These are phyloP conservation scores for Pisolithus microcarpus DNA, from an alignment of 768 basidiomycete genomes.

Conservation along the genomic window DNA sequence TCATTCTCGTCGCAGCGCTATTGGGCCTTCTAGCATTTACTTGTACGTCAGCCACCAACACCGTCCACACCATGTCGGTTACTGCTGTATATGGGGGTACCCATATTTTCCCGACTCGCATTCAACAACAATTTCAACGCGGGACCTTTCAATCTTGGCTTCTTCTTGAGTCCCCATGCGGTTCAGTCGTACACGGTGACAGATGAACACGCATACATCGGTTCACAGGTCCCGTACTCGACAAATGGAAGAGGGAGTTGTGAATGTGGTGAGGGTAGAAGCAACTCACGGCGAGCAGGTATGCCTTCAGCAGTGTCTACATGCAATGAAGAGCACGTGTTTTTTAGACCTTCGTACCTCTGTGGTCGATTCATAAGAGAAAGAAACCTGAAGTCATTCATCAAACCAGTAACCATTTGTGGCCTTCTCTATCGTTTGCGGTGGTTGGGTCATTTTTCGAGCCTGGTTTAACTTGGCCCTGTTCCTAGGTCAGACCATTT, in stretches of 20 bases:
- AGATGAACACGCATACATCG: conserved; percentile 34
- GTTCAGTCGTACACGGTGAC: neutral
- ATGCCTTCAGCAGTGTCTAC: no score
- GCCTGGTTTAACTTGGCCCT: no score
- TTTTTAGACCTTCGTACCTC: no score
- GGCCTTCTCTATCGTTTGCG: no score
- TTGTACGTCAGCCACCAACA: conserved; percentile 47
- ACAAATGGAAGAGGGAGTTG: conserved; percentile 13
- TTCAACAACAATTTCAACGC: conserved; percentile 40
- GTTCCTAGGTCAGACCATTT: no score
- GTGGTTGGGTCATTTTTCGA: no score
- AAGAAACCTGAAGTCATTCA: no score
- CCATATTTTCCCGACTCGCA: conserved; percentile 43
- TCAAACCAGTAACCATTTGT: no score
- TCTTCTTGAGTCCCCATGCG: conserved; percentile 28
- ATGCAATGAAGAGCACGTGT: no score
- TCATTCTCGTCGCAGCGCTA: conserved; percentile 30
- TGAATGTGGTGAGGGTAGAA: no score
- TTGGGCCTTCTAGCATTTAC: conserved; percentile 51
- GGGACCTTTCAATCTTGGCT: conserved; percentile 43
- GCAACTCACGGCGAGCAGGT: no score
- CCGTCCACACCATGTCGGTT: conserved; percentile 48
- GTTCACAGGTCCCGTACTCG: conserved; percentile 61
- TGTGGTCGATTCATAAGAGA: no score
- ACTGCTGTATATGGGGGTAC: conserved; percentile 42